Conservation (phyloP, 2,329 filamentous ascomycete species). For the Exophiala spinifera region DNA sequence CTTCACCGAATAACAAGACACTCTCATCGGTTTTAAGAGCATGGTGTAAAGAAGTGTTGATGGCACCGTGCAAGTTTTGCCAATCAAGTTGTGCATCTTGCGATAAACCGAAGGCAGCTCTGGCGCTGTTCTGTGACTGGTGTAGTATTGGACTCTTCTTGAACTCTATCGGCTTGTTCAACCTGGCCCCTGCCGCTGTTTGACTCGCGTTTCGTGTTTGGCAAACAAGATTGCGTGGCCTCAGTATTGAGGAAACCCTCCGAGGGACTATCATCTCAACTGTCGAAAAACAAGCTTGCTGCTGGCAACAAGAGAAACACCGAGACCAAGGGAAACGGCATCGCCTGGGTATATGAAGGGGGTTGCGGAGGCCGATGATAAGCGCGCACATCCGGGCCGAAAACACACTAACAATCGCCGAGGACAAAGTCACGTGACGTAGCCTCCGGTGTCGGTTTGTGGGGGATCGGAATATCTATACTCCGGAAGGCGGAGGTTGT, state of each 20-base stretch:
- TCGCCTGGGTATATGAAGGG: constrained; percentile 13
- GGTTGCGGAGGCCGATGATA: constrained; percentile 16
- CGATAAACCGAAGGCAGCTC: constrained; percentile 70
- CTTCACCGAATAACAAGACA: constrained; percentile 90
- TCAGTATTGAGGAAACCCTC: constrained; percentile 6
- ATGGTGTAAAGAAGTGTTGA: constrained; percentile 84
- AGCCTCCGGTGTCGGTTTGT: background rate
- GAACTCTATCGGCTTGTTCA: constrained; percentile 89
- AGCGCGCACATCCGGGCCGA: constrained; percentile 1
- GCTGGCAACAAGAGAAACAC: background rate
- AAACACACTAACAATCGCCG: background rate
- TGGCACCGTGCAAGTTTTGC: constrained; percentile 89
- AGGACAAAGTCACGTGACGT: background rate
- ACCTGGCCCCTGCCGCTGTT: constrained; percentile 50
- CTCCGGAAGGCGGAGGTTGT: background rate
- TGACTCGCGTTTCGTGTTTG: constrained; percentile 24
- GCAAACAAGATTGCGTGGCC: constrained; percentile 1
- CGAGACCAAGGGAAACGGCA: background rate
- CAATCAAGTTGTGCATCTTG: constrained; percentile 71
- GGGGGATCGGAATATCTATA: background rate
- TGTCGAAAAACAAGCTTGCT: background rate
- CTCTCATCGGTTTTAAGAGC: constrained; percentile 80
- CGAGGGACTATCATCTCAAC: constrained; percentile 16
- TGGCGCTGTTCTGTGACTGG: constrained; percentile 70
- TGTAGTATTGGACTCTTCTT: constrained; percentile 74